Conservation (phyloP, 148 eudicot genomes). For the Amaranthus cruentus region DNA sequence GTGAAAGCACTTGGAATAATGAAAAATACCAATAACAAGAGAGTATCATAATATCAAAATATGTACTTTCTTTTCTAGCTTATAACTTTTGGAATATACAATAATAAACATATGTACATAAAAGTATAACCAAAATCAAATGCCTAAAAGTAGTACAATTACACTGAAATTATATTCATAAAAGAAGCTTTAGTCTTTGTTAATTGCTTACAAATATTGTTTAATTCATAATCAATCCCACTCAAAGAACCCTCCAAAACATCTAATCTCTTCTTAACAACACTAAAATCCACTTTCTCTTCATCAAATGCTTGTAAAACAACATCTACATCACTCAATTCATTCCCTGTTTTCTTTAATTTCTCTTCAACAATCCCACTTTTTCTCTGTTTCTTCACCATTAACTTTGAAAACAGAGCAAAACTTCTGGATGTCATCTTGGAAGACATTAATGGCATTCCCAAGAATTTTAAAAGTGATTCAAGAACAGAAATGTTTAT, state of each 20-base stretch:
- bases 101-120: no score
- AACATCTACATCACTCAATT: conserved; percentile 18
- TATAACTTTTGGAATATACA: no score
- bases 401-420: conserved; percentile 20
- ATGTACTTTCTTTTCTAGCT: no score
- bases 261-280: conserved; percentile 19
- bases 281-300: neutral
- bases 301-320: conserved; percentile 4
- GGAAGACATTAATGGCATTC: neutral
- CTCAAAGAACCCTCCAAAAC: conserved; percentile 20
- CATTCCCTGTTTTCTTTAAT: conserved; percentile 12
- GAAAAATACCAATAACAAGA: no score
- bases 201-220: conserved; percentile 4
- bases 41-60: no score
- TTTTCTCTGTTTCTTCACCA: neutral
- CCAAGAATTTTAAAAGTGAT: conserved; percentile 10
- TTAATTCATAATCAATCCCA: conserved; percentile 16
- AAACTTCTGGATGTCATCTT: conserved; percentile 13
- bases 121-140: no score
- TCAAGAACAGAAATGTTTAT: conserved; percentile 24
- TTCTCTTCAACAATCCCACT: neutral
- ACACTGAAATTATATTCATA: conserved; percentile 12
- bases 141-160: neutral
- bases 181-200: conserved; percentile 17
- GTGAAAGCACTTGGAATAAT: no score